Base-by-base conservation (phyloP, 805 yeast genomes). In the Schwanniomyces occidentalis region DNA sequence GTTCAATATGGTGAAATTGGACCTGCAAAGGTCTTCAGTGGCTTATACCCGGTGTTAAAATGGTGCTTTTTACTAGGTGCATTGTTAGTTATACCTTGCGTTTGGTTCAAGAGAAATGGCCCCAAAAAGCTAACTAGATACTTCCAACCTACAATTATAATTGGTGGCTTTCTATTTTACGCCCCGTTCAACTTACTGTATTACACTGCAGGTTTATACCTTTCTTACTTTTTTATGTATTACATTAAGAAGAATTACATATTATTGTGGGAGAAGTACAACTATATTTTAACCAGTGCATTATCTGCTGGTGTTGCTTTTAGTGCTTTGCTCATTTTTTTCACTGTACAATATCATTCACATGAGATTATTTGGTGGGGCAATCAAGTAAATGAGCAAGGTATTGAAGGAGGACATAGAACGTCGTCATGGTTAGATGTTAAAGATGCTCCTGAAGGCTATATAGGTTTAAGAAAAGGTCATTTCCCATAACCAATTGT, bases 251-350 rank as follows among this genome's bases (percentile, higher is more conserved):
- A 65, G 40, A 61, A 66, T 46, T 73, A 73, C 53, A 51, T 70
- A 30, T 54, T 66, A 15, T 73, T 84, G 85, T 82, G 85, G 89
- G 80, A 81, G 25, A 82, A 81, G 55, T 83, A 83, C 56, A 82
- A 81, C 53, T 82, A 80, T 51, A 69, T 81, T 15, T 55, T 82
- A 33, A 65, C 80, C 16, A 73, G 82, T 33, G 83, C 76, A 1
- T 58, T 80, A 17, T 58, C 71, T 6, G 76, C 84, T 1, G 86
- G 85, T n/a, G 73, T 78, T 13, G 85, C 85, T 2, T 69, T 80
- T 42, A 64, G 80, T 38, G 73, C 82, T 3, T 60, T 82, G 33
- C 57, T 81, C 37, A 73, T 80, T 24, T 82, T 82, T 58, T 76
- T 78, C 48, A 60, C 73, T 1, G 66, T 74, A 5, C 69, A 70